Evolutionary conservation across 2,329 filamentous ascomycete genomes (phyloP).

Genomic region (Apiospora arundinis): DNA sequence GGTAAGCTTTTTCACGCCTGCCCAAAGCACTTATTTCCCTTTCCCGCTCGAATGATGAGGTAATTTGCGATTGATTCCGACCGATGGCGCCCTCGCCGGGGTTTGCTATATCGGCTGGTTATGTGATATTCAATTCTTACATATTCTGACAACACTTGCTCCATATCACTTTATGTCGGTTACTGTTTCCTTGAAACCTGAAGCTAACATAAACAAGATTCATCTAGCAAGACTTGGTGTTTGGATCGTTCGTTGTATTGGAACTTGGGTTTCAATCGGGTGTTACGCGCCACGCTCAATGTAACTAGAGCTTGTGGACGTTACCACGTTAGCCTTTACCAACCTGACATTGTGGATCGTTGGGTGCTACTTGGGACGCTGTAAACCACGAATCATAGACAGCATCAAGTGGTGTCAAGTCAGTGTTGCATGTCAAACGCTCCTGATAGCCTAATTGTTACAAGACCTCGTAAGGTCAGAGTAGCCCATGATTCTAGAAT

Average conservation of each 20-base stretch:
- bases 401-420: neutral
- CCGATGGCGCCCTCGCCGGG: constrained; percentile 90
- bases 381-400: neutral
- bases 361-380: no score
- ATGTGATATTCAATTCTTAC: constrained; percentile 97
- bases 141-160: constrained; percentile 80
- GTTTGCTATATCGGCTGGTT: constrained; percentile 76
- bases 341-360: no score
- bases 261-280: neutral
- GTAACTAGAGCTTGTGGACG: neutral
- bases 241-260: neutral
- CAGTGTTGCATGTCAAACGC: neutral
- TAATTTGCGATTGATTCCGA: constrained; percentile 97
- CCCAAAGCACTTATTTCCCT: constrained; percentile 26
- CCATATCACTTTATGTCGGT: neutral
- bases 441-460: neutral
- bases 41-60: constrained; percentile 74
- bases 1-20: constrained; percentile 25
- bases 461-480: neutral
- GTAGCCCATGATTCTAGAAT: neutral
- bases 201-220: neutral
- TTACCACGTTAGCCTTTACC: neutral
- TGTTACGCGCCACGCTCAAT: neutral
- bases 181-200: neutral
- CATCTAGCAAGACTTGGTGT: neutral